phyloP scores from a whole-genome alignment of 306 rosid species.

The Ormosia emarginata region DNA sequence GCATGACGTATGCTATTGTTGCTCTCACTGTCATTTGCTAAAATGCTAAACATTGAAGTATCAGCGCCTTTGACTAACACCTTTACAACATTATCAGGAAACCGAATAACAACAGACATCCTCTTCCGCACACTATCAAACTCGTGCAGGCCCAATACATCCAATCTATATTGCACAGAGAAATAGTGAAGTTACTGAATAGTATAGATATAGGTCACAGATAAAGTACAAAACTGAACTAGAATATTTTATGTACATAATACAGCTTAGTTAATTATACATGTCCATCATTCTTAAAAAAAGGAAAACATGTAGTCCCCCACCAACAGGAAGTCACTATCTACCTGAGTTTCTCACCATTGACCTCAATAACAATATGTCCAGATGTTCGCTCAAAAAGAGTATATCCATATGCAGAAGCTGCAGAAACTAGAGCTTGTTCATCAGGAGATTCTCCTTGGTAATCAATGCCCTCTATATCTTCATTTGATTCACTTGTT shows the following conservation, averaged over 20 bases:
- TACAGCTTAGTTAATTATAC: neutral
- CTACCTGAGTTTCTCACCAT: slow-evolving; percentile 96
- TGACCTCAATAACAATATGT: slow-evolving; percentile 85
- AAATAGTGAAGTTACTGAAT: slow-evolving; percentile 21
- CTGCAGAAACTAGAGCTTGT: slow-evolving; percentile 94
- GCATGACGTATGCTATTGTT: slow-evolving; percentile 28
- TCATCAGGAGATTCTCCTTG: slow-evolving; percentile 99
- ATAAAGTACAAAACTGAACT: slow-evolving; percentile 6
- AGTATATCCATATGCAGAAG: slow-evolving; percentile 90
- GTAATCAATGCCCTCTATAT: slow-evolving; percentile 48
- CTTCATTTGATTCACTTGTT: slow-evolving; percentile 45
- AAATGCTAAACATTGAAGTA: slow-evolving; percentile 70
- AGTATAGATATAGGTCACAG: slow-evolving; percentile 3
- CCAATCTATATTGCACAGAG: slow-evolving; percentile 62
- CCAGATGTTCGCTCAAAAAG: slow-evolving; percentile 98
- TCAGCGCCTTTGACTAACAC: slow-evolving; percentile 99
- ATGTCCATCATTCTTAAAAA: neutral
- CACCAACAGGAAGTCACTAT: slow-evolving; percentile 39
- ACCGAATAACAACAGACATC: slow-evolving; percentile 94
- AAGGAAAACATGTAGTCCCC: slow-evolving; percentile 2
- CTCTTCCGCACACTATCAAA: slow-evolving; percentile 95
- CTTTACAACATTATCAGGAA: slow-evolving; percentile 74
- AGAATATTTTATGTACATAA: neutral
- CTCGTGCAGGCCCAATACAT: slow-evolving; percentile 94
- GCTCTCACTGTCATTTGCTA: slow-evolving; percentile 42